A percentile compares a stretch with the other conserved stretches of the same genome.
Evolutionary conservation across 352 stramenopile species (phyloP).

Genomic region (Saprolegnia parasitica): DNA sequence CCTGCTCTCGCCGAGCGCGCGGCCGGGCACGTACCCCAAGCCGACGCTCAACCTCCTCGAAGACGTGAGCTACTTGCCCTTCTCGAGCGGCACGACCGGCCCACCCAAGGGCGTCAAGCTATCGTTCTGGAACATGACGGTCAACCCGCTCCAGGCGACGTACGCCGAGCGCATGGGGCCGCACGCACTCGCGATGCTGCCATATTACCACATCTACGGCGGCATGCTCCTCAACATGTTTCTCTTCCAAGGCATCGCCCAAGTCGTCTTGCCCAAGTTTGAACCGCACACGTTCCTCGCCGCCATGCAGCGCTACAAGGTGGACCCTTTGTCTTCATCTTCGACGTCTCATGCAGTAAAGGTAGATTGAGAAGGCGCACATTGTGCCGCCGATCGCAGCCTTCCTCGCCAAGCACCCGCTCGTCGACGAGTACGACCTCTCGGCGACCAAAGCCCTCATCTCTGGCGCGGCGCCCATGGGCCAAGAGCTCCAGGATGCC

Average conservation of each 20-base stretch:
- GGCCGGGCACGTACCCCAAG: neutral
- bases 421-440: slow-evolving; percentile 91
- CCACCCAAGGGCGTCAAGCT: slow-evolving; percentile 89
- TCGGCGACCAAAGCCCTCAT: slow-evolving; percentile 62
- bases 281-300: slow-evolving; percentile 85
- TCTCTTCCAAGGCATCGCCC: slow-evolving; percentile 69
- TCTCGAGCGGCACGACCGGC: slow-evolving; percentile 93
- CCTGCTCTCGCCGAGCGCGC: slow-evolving; percentile 18
- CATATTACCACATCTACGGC: slow-evolving; percentile 96
- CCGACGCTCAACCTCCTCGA: slow-evolving; percentile 7
- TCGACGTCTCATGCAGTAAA: too few species aligned
- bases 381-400: slow-evolving; percentile 87
- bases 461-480: slow-evolving; percentile 81
- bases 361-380: slow-evolving; percentile 36
- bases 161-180: slow-evolving; percentile 56
- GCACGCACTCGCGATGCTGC: slow-evolving; percentile 64
- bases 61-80: slow-evolving; percentile 63
- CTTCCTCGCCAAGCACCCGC: slow-evolving; percentile 81
- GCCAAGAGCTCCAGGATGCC: slow-evolving; percentile 51
- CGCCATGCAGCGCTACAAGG: slow-evolving; percentile 54
- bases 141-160: slow-evolving; percentile 82
- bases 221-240: slow-evolving; percentile 76
- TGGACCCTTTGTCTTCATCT: too few species aligned
- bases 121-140: slow-evolving; percentile 84
- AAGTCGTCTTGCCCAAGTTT: slow-evolving; percentile 88